Base-by-base conservation (phyloP, 2,329 filamentous ascomycete genomes). In the Botryotinia narcissicola region DNA sequence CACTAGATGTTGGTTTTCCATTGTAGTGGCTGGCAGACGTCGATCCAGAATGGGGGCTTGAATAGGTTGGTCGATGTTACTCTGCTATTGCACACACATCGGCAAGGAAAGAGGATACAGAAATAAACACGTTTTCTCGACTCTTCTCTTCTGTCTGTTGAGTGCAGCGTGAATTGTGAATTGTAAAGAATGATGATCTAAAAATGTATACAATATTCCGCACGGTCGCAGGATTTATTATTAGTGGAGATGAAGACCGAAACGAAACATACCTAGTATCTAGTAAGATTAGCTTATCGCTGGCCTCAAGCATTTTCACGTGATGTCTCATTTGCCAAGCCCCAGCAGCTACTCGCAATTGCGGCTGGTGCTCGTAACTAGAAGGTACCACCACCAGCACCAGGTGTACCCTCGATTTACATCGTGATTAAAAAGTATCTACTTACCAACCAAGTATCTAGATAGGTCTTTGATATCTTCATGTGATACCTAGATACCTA, bases 41-140 rank as follows among this genome's bases (percentile, higher is more conserved):
- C 25, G 48, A 48, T 57, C 66, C 57, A 22, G 35, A 42, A 68
- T 40, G 25, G 66, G 35, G 66, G 48, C 66, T 69, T 57, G 48
- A 37, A 69, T 18, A 10, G 22, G 18, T 29, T 37, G 22, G 25
- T 29, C n/a, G 29, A 22, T 68, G 18, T 32, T 32, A 32, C 35
- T 29, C 48, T 42, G 48, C 35, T 51, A 32, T 16, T 42, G 42
- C 14, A 42, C 25, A 57, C 29, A 57, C 32, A 37, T 57, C 40
- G n/a, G 48, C 35, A 68, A 68, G 44, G n/a, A 8, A 32, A 6
- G n/a, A 57, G n/a, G 35, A 25, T 42, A 32, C 35, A 1, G 42
- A 42, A 57, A 57, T 32, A 18, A 7, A 29, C 18, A 4, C 18
- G n/a, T 18, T 25, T 57, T 32, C 51, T 29, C 51, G 51, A 57